Evolutionary conservation across 2,329 filamentous ascomycete genomes (phyloP).

Genomic region (Ophiosphaerella narmari): DNA sequence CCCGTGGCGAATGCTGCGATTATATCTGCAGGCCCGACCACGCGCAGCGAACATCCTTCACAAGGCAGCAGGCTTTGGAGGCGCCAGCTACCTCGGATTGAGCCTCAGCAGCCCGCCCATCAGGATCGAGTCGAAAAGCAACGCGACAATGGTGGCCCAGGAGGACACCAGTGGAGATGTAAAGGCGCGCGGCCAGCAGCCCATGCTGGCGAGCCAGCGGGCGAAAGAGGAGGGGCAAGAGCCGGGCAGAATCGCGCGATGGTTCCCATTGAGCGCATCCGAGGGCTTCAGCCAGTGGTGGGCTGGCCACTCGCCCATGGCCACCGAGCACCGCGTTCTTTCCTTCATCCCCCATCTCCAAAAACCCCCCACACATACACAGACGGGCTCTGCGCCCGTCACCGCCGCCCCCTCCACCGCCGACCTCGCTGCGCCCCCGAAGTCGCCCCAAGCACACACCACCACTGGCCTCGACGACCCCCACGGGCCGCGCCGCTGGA

Average conservation of each 20-base stretch:
- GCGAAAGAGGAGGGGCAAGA: conserved; percentile 45
- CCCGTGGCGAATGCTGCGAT: conserved; percentile 42
- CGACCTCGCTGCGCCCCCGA: conserved; percentile 45
- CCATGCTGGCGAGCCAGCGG: conserved; percentile 55
- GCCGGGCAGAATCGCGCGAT: conserved; percentile 46
- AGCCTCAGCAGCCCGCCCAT: conserved; percentile 34
- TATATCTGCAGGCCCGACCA: conserved; percentile 25
- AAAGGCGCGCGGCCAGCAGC: conserved; percentile 47
- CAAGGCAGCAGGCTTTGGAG: conserved; percentile 36
- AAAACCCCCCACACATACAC: conserved; percentile 69
- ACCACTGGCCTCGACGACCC: conserved; percentile 67
- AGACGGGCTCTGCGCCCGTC: conserved; percentile 61
- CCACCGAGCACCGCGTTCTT: conserved; percentile 87
- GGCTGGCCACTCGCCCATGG: conserved; percentile 78
- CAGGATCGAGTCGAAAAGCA: conserved; percentile 27
- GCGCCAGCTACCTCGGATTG: conserved; percentile 38
- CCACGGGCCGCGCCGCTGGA: conserved; percentile 83
- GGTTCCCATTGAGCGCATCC: conserved; percentile 89
- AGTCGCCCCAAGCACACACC: conserved; percentile 47
- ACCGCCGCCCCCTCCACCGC: conserved; percentile 45
- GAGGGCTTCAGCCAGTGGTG: conserved; percentile 79
- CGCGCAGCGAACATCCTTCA: conserved; percentile 25
- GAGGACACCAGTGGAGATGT: conserved; percentile 20
- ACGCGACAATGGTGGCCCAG: conserved; percentile 36
- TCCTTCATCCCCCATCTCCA: conserved; percentile 82